phyloP scores from a whole-genome alignment of 768 basidiomycete genomes.

The Phaeotremella fagi region DNA sequence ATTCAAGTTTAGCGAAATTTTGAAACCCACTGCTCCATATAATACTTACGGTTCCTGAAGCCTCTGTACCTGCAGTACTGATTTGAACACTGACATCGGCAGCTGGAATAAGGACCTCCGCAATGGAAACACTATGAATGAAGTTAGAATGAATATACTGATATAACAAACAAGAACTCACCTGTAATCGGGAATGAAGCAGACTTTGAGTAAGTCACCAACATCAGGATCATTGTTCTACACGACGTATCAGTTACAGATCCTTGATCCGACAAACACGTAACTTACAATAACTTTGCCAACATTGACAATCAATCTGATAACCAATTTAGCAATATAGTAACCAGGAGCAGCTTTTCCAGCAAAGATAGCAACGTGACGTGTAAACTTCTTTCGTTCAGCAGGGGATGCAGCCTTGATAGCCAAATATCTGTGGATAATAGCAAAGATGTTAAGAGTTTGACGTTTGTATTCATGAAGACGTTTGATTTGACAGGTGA shows the following conservation, averaged over 20 bases:
- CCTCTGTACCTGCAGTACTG: slow-evolving; percentile 92
- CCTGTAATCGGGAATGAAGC: slow-evolving; percentile 95
- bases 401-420: slow-evolving; percentile 73
- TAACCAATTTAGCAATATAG: slow-evolving; percentile 88
- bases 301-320: slow-evolving; percentile 89
- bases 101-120: slow-evolving; percentile 55
- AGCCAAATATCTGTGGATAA: slow-evolving; percentile 65
- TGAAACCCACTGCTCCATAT: slow-evolving; percentile 56
- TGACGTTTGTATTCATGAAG: slow-evolving; percentile 85
- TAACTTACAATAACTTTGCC: slow-evolving; percentile 59
- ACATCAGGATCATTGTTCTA: slow-evolving; percentile 75
- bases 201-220: slow-evolving; percentile 70
- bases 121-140: slow-evolving; percentile 41
- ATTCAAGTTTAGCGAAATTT: slow-evolving; percentile 62
- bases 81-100: slow-evolving; percentile 95
- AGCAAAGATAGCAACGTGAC: slow-evolving; percentile 85
- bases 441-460: slow-evolving; percentile 76
- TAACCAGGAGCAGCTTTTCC: slow-evolving; percentile 91
- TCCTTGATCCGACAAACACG: not conserved
- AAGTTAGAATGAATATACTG: no score
- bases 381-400: slow-evolving; percentile 75
- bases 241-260: not conserved
- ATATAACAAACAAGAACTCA: not conserved
- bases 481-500: slow-evolving; percentile 58
- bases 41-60: slow-evolving; percentile 42